Evolutionary conservation across 306 rosid species (phyloP).

Genomic region (Vigna trinervia): DNA sequence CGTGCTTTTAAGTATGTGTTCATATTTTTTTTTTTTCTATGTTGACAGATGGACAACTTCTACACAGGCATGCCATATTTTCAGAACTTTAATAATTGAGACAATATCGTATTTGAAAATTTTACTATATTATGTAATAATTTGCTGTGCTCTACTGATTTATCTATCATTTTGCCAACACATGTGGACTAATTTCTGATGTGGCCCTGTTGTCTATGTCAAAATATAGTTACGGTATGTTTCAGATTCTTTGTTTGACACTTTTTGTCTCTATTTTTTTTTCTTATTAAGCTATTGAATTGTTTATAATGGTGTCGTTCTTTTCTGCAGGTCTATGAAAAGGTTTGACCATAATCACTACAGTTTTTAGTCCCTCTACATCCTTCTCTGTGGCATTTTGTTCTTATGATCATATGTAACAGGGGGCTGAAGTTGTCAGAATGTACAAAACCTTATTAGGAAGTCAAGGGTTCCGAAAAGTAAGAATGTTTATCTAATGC

Average conservation of each 20-base stretch:
- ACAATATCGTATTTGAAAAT: slow-evolving; percentile 26
- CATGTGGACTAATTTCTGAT: slow-evolving; percentile 51
- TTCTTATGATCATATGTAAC: slow-evolving; percentile 53
- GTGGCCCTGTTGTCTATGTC: slow-evolving; percentile 57
- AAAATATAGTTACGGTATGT: slow-evolving; percentile 91
- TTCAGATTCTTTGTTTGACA: slow-evolving; percentile 32
- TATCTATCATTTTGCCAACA: slow-evolving; percentile 50
- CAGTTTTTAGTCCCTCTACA: slow-evolving; percentile 42
- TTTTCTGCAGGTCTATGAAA: slow-evolving; percentile 91
- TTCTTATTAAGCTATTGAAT: slow-evolving; percentile 45
- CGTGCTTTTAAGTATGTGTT: slow-evolving; percentile 45
- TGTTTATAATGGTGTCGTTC: slow-evolving; percentile 36
- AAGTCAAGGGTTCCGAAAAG: slow-evolving; percentile 89
- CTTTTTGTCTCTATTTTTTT: slow-evolving; percentile 12
- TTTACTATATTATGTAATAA: slow-evolving; percentile 17
- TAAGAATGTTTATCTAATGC: slow-evolving; percentile 54
- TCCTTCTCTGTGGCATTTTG: slow-evolving; percentile 39
- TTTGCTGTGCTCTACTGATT: slow-evolving; percentile 46
- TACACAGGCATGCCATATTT: slow-evolving; percentile 78
- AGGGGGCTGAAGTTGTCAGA: slow-evolving; percentile 99
- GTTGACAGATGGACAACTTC: slow-evolving; percentile 97
- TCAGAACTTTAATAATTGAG: slow-evolving; percentile 27
- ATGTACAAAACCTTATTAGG: slow-evolving; percentile 98
- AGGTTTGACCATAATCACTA: slow-evolving; percentile 61
- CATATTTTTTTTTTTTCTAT: slow-evolving; percentile 23